A percentile compares a stretch with the other conserved stretches of the same genome.
phyloP scores from a whole-genome alignment of 2,329 filamentous ascomycete genomes.

The Periconia sp. region DNA sequence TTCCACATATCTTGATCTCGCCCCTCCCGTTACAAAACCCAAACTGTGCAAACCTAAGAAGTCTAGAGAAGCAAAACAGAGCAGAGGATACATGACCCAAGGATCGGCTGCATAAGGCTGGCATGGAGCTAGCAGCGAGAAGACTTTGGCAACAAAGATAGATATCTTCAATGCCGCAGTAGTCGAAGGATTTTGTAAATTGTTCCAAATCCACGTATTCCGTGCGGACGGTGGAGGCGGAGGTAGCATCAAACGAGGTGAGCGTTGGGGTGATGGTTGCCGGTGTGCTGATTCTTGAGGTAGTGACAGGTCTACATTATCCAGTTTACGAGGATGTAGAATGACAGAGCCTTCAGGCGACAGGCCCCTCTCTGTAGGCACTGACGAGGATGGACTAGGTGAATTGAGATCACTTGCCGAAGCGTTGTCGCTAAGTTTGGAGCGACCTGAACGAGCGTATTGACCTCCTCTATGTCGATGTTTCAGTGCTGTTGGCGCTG shows the following conservation, averaged over 20 bases:
- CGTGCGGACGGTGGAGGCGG: constrained; percentile 25
- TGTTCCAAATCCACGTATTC: constrained; percentile 10
- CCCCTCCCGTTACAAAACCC: constrained; percentile 3
- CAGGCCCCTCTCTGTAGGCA: constrained; percentile 16
- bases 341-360: constrained; percentile 34
- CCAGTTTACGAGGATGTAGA: constrained; percentile 31
- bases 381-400: constrained; percentile 33
- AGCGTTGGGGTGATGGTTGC: constrained; percentile 6
- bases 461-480: constrained; percentile 25
- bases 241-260: constrained; percentile 35
- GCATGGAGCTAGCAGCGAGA: constrained; percentile 67
- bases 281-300: constrained; percentile 4
- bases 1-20: constrained; percentile 18
- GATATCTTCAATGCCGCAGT: constrained; percentile 52
- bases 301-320: constrained; percentile 28
- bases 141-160: constrained; percentile 70
- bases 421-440: constrained; percentile 29
- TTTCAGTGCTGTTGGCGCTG: constrained; percentile 23
- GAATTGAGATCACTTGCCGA: constrained; percentile 32
- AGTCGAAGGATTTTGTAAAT: constrained; percentile 31
- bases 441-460: constrained; percentile 33
- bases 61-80: constrained; percentile 70
- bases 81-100: constrained; percentile 66
- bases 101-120: constrained; percentile 69
- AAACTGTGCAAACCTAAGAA: constrained; percentile 41